A percentile compares a stretch with the other conserved stretches of the same genome.
Evolutionary conservation across 2,329 filamentous ascomycete species (phyloP).

Genomic region (Chrysosporium queenslandicum): DNA sequence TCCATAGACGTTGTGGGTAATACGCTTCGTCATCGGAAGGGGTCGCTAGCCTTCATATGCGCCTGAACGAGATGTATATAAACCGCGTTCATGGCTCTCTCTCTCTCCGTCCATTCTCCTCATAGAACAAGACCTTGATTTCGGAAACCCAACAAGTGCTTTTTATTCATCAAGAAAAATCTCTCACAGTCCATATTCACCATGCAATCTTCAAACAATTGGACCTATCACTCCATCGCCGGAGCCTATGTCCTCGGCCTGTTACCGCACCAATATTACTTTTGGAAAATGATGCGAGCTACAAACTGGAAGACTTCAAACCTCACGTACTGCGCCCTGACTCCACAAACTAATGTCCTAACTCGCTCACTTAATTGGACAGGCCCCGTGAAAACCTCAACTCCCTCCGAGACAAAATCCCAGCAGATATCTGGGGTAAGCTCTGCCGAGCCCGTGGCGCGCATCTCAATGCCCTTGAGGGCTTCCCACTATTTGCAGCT

Average conservation of each 20-base stretch:
- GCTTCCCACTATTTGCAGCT: constrained; percentile 28
- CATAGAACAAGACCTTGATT: neutral
- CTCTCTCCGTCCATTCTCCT: neutral
- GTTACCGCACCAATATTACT: constrained; percentile 26
- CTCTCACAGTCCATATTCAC: neutral
- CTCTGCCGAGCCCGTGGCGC: constrained; percentile 25
- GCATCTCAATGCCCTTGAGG: constrained; percentile 30
- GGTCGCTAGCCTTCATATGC: neutral
- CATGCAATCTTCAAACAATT: constrained; percentile 20
- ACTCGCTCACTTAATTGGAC: neutral
- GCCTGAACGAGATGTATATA: neutral
- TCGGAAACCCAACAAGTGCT: no score
- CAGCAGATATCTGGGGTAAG: constrained; percentile 18
- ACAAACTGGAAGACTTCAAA: constrained; percentile 25
- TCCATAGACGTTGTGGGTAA: neutral
- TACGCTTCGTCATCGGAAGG: neutral
- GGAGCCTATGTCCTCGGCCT: constrained; percentile 26
- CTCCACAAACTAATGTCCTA: neutral
- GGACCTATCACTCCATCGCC: constrained; percentile 26
- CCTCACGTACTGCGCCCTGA: constrained; percentile 18
- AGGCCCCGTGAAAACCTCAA: constrained; percentile 28
- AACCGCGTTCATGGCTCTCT: neutral
- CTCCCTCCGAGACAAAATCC: constrained; percentile 23
- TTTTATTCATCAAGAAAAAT: no score
- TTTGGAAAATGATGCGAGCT: constrained; percentile 26